Base-by-base conservation (phyloP, 2,329 filamentous ascomycete genomes). In the Aureobasidium melanogenum region DNA sequence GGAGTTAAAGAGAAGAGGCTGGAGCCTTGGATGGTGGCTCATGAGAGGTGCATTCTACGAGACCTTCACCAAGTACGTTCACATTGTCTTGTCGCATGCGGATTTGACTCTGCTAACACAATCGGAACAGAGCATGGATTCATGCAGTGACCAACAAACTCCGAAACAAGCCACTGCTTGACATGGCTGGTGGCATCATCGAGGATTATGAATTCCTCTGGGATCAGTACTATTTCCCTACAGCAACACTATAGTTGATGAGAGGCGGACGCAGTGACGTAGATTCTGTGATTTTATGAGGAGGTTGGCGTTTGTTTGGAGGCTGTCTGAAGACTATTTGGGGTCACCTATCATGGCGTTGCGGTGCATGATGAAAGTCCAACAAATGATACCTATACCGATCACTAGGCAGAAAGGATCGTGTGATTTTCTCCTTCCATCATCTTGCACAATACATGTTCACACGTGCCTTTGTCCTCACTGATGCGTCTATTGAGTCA, bases 31-130 rank as follows among this genome's bases (percentile, higher is more conserved):
- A 22, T 97, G 94, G 93, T 99, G 94, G 94, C 77, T 83, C 28
- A 94, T 99, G 90, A 85, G 93, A 63, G 93, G 94, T n/a, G 91
- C 92, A 2, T 96, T 96, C 68, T 99, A 99, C 75, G 90, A 97
- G 75, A 90, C 91, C 68, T 81, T 97, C 63, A 96, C 91, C 51
- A 84, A 81, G 81, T 84, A 74, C 67, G 80, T 48, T 70, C 46
- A 24, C n/a, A n/a, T 10, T 39, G 24, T 10, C 19, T 26, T 55
- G 66, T 8, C 17, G 30, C 15, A 28, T 36, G n/a, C 12, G 10
- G 41, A 4, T 17, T 12, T 32, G 38, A 32, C 36, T 46, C 19
- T 34, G 62, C 70, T 76, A 61, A 75, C 68, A 60, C 34, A 22
- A 3, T 14, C 6, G 22, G 62, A 48, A 44, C 39, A 84, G 82